A percentile compares a stretch with the other conserved stretches of the same genome.
These are phyloP conservation scores for Solanum hybrid DNA, from an alignment of 305 asterid species.

Conservation along the genomic window DNA sequence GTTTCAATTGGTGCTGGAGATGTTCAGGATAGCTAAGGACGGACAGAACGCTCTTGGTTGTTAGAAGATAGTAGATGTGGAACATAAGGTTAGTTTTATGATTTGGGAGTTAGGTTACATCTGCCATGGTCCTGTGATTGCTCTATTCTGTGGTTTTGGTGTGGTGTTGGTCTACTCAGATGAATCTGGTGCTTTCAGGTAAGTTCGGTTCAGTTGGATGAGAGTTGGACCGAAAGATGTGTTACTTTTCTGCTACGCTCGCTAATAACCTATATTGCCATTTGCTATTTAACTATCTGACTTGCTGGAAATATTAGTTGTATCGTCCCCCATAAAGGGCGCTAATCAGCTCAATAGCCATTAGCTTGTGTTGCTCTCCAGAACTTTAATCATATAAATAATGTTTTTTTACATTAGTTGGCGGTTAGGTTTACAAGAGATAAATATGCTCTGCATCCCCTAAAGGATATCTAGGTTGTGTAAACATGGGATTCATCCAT, in stretches of 20 bases:
- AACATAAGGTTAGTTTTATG: background rate
- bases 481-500: background rate
- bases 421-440: background rate
- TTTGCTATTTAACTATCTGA: too few species aligned
- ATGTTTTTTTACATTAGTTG: background rate
- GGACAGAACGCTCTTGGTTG: background rate
- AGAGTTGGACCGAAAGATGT: background rate
- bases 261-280: too few species aligned
- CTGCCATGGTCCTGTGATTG: background rate
- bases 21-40: background rate
- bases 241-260: too few species aligned
- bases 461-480: background rate
- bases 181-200: background rate
- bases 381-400: background rate
- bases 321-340: background rate
- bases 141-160: background rate
- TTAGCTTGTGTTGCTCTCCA: background rate
- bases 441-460: background rate
- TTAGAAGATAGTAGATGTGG: background rate
- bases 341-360: background rate
- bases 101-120: background rate
- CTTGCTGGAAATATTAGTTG: too few species aligned
- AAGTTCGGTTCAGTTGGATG: background rate
- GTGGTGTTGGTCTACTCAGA: background rate
- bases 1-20: background rate